A percentile compares a stretch with the other conserved stretches of the same genome.
Evolutionary conservation across 108 stramenopile genomes (phyloP).

Genomic region (Skeletonema marinoi): DNA sequence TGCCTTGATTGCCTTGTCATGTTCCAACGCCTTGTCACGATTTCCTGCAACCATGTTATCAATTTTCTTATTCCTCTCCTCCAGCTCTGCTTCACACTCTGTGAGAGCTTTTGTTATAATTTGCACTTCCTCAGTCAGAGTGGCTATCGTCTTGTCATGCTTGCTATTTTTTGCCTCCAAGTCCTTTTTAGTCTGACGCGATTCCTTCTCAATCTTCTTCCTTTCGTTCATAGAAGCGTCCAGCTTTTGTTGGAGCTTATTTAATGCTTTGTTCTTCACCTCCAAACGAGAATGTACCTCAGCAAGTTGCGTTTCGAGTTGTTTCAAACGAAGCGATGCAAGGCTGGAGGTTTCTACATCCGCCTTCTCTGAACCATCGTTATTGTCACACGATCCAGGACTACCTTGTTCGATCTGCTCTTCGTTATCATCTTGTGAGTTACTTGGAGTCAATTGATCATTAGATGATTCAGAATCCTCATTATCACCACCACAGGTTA

Average conservation of each 20-base stretch:
- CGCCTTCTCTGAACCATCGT: neutral
- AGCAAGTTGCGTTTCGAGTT: constrained; percentile 25
- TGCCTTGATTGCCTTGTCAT: constrained; percentile 61
- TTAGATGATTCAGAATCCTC: neutral
- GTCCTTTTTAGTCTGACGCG: constrained; percentile 31
- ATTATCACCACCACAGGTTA: neutral
- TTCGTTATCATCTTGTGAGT: neutral
- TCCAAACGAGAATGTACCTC: constrained; percentile 54
- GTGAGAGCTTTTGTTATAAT: constrained; percentile 13
- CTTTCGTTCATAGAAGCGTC: constrained; percentile 1
- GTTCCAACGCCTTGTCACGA: constrained; percentile 12
- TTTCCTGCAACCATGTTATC: constrained; percentile 10
- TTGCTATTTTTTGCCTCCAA: constrained; percentile 19
- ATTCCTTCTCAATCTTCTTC: constrained; percentile 37
- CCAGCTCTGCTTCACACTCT: constrained; percentile 12
- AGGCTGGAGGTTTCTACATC: neutral
- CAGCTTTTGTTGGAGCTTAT: constrained; percentile 33
- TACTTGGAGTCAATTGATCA: neutral
- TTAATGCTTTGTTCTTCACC: constrained; percentile 38
- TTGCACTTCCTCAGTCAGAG: constrained; percentile 13
- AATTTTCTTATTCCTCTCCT: constrained; percentile 29
- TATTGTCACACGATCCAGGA: neutral
- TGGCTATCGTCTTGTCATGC: neutral
- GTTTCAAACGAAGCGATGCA: constrained; percentile 11
- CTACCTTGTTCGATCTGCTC: neutral